Base-by-base conservation (phyloP, 345 rosid genomes). In the Alliaria petiolata region DNA sequence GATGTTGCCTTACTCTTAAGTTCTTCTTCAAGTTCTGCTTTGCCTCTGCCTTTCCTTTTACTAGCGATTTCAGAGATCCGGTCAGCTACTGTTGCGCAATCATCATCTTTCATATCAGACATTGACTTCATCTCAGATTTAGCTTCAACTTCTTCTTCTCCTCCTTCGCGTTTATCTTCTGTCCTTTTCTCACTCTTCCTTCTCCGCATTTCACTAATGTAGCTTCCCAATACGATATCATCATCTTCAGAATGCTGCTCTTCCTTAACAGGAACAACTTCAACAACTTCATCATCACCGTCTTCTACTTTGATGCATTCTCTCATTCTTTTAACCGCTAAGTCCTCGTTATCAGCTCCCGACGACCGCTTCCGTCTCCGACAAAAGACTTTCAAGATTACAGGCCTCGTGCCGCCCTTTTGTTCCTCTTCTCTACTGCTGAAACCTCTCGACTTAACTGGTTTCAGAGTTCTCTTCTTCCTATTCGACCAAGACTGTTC, bases 391-490 rank as follows among this genome's bases (percentile, higher is more conserved):
- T 10, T 33, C 52, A 8, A 42, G 13, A 13, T 42, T 4, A 39
- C 33, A 38, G 49, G 49, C 65, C 8, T 54, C 7, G 9, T 12
- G n/a, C 45, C 1, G 4, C 19, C 15, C 11, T 31, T 55, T 56
- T 44, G 44, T 8, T 28, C 40, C 16, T 5, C 34, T 34, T 50
- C 33, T 5, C 13, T 1, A 17, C 33, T 16, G 9, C 43, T 47
- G 1, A 38, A 26, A 4, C 11, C 4, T 60, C 5, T 49, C 2
- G 12, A 12, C 59, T 15, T 36, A 5, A n/a, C 14, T 8, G 40
- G 2, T 25, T 25, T 70, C 20, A 11, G 7, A 47, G 49, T 35
- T 59, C 77, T 73, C 77, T 73, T 65, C 71, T 56, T 65, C 77
- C 6, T 73, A 33, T 14, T 46, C 12, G 3, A 26, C 77, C 77